Evolutionary conservation across 108 stramenopile genomes (phyloP), one percentile per base, ranked within the genome.

Genomic region (Seminavis robusta): DNA sequence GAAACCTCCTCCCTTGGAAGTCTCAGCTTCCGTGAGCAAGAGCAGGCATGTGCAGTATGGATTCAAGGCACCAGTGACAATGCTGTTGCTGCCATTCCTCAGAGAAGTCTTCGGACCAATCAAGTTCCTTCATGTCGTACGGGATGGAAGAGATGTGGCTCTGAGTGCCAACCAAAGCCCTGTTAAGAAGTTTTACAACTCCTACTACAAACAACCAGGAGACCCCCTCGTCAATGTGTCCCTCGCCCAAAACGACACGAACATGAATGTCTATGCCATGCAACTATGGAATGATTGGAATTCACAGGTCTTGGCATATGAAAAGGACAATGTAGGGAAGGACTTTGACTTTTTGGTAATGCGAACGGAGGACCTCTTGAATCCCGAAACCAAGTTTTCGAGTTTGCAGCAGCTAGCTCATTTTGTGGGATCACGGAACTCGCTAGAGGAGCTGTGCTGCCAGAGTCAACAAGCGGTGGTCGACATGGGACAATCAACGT

Each of bases 91-190:
- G 24, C 90, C 90, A 7, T 42, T 83, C 6, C 69, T 84, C 8
- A 10, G 17, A 0, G 25, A 61, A 33, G 43, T 61, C 19, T 55
- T 45, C 28, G 47, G 43, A 1, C 45, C 51, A 1, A 53, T 70
- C 25, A 59, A 67, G 24, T 82, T 73, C 51, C 25, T 92, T 17
- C 90, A 92, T 65, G 80, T 88, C 10, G 56, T 92, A 7, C 65
- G 90, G n/a, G 90, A 92, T 76, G 90, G 90, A 17, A 72, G 90
- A 0, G 90, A 92, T 52, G 72, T 92, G 24, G 72, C 85, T 38
- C 65, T 87, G 32, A 79, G 76, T 2, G 66, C 66, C 2, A 92
- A 92, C 61, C 81, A 83, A 53, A 73, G 71, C 26, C 90, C 90
- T 2, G 90, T 88, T 1, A 13, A 61, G 0, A 92, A 92, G 60